A percentile compares a stretch with the other conserved stretches of the same genome.
Evolutionary conservation across 192 early-diverging fungal species (phyloP).

Genomic region (Backusella psychrophila): DNA sequence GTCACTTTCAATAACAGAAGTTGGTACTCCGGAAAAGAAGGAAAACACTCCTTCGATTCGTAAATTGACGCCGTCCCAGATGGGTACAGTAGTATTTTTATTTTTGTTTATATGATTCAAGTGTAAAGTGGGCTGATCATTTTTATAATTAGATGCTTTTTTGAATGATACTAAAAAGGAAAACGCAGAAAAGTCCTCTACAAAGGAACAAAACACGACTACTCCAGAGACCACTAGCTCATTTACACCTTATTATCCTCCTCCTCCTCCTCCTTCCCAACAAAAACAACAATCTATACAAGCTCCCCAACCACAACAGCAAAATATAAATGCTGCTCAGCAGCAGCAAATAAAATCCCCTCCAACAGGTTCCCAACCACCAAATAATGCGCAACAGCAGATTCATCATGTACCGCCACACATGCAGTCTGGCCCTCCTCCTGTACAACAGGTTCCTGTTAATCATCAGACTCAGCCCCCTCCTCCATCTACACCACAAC

Average conservation of each 20-base stretch:
- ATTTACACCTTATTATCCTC: constrained; percentile 8
- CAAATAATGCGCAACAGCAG: neutral
- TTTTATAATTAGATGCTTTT: neutral
- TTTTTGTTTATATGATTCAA: neutral
- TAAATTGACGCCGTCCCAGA: neutral
- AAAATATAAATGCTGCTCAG: neutral
- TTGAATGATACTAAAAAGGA: neutral
- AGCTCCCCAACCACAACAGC: neutral
- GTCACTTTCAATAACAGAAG: constrained; percentile 22
- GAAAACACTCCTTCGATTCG: neutral
- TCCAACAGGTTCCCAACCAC: neutral
- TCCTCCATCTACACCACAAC: constrained; percentile 10
- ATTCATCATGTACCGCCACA: constrained; percentile 6
- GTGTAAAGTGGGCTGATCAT: neutral
- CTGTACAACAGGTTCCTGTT: constrained; percentile 5
- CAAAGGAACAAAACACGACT: neutral
- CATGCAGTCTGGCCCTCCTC: neutral
- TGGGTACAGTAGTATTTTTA: neutral
- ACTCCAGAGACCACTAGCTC: neutral
- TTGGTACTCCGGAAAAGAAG: constrained; percentile 1
- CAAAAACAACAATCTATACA: neutral
- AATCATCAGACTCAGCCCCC: neutral
- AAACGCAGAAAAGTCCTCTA: neutral
- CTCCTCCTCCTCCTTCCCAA: neutral
- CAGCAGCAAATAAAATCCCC: neutral